A percentile compares a stretch with the other conserved stretches of the same genome.
Conservation (phyloP, 1,139 yeast species). For the Wickerhamiella pararugosa region DNA sequence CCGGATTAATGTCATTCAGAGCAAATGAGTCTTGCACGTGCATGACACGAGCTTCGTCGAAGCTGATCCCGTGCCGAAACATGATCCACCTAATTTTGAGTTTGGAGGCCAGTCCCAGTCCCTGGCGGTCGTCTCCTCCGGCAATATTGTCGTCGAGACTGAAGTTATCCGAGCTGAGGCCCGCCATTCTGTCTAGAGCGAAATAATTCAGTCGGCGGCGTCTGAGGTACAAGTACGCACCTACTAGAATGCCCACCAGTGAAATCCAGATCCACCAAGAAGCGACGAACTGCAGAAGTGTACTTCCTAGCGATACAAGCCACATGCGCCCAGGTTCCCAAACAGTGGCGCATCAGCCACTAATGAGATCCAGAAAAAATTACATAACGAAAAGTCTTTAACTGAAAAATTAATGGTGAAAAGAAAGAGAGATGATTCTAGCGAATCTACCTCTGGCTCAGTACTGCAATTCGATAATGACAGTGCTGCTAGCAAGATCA, state of each 20-base stretch:
- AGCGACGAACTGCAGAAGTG: not conserved
- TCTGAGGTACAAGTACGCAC: not conserved
- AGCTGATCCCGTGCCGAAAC: conserved; percentile 35
- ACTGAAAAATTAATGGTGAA: conserved; percentile 1
- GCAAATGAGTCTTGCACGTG: conserved; percentile 36
- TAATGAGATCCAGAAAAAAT: conserved; percentile 1
- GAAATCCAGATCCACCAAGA: conserved; percentile 3
- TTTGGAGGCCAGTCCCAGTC: conserved; percentile 44
- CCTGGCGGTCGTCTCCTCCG: conserved; percentile 40
- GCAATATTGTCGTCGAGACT: conserved; percentile 36
- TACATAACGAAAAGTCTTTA: conserved; percentile 2
- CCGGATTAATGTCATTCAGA: conserved; percentile 40
- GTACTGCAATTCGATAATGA: conserved; percentile 1
- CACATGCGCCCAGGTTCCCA: not conserved
- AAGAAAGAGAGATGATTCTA: conserved; percentile 3
- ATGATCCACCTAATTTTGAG: conserved; percentile 38
- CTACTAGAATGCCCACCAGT: not conserved
- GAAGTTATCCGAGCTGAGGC: conserved; percentile 47
- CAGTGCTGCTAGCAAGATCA: not conserved
- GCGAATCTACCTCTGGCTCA: not conserved
- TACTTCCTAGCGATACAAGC: not conserved
- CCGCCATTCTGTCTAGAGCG: conserved; percentile 46
- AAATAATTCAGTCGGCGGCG: conserved; percentile 26
- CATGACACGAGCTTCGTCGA: conserved; percentile 55
- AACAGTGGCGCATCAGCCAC: not conserved